Evolutionary conservation across 2,329 filamentous ascomycete genomes (phyloP).

Genomic region (Macroventuria anomochaeta): DNA sequence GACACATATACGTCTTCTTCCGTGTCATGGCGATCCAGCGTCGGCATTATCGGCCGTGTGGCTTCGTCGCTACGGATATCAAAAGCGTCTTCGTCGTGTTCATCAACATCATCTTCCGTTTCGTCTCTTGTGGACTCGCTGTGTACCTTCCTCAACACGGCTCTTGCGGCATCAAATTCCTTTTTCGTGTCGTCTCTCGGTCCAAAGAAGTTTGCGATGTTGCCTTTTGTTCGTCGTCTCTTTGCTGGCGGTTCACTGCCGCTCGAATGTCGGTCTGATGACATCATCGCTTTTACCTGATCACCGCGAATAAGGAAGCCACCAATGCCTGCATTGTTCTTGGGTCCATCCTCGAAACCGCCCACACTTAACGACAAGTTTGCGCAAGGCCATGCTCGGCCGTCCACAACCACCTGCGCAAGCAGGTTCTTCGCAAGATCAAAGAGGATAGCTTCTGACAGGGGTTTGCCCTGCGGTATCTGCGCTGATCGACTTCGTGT

Average conservation of each 20-base stretch:
- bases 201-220: constrained; percentile 48
- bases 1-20: constrained; percentile 20
- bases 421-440: constrained; percentile 78
- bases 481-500: constrained; percentile 76
- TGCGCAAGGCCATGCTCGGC: constrained; percentile 85
- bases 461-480: constrained; percentile 75
- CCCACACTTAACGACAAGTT: constrained; percentile 87
- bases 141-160: constrained; percentile 36
- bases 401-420: constrained; percentile 77
- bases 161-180: constrained; percentile 44
- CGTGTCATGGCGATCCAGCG: constrained; percentile 4
- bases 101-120: constrained; percentile 28
- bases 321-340: constrained; percentile 84
- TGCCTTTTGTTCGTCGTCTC: constrained; percentile 41
- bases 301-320: constrained; percentile 77
- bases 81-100: constrained; percentile 24
- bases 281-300: constrained; percentile 58
- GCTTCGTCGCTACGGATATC: constrained; percentile 21
- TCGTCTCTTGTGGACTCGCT: constrained; percentile 38
- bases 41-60: constrained; percentile 24
- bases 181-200: constrained; percentile 38
- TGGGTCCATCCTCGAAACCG: constrained; percentile 89
- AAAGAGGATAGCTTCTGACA: constrained; percentile 76
- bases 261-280: constrained; percentile 21
- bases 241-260: constrained; percentile 38